Percentiles rank a stretch among this genome's conserved stretches.
phyloP scores from a whole-genome alignment of 2,329 filamentous ascomycete species.

The Talaromyces marneffei region DNA sequence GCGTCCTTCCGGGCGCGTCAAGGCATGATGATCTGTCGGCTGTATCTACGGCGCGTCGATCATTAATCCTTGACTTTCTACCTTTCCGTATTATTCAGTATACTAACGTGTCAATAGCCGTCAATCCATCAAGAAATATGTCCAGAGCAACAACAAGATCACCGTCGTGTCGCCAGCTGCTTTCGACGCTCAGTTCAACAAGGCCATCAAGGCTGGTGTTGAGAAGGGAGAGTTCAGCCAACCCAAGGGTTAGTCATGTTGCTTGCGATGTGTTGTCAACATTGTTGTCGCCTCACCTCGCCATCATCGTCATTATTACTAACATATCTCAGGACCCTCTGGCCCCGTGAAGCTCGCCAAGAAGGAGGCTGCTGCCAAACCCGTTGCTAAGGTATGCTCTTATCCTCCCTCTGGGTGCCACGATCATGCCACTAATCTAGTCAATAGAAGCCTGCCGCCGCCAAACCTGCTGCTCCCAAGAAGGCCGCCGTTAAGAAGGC shows the following conservation, averaged over 20 bases:
- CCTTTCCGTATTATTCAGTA: background rate
- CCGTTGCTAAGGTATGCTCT: slow-evolving; percentile 33
- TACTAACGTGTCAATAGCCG: slow-evolving; percentile 46
- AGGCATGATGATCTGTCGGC: slow-evolving; percentile 13
- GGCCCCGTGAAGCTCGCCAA: slow-evolving; percentile 89
- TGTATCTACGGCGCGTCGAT: background rate
- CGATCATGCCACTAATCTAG: background rate
- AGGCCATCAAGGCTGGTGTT: slow-evolving; percentile 72
- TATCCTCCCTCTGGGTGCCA: background rate
- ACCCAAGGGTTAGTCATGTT: slow-evolving; percentile 68
- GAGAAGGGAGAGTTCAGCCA: slow-evolving; percentile 82
- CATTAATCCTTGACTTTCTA: background rate
- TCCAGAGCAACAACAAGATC: slow-evolving; percentile 65
- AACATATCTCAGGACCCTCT: slow-evolving; percentile 59
- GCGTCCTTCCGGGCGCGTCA: slow-evolving; percentile 14
- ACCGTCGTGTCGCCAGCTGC: slow-evolving; percentile 48
- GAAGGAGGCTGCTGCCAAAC: slow-evolving; percentile 54
- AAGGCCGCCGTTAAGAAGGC: slow-evolving; percentile 48
- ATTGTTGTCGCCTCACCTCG: background rate
- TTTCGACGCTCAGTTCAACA: slow-evolving; percentile 77
- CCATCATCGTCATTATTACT: slow-evolving; percentile 16
- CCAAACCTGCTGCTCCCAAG: slow-evolving; percentile 42
- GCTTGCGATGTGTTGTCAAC: background rate
- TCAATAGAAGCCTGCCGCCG: slow-evolving; percentile 38
- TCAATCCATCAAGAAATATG: slow-evolving; percentile 70